Base-by-base conservation (phyloP, 768 basidiomycete genomes). In the Agrocybe praecox region DNA sequence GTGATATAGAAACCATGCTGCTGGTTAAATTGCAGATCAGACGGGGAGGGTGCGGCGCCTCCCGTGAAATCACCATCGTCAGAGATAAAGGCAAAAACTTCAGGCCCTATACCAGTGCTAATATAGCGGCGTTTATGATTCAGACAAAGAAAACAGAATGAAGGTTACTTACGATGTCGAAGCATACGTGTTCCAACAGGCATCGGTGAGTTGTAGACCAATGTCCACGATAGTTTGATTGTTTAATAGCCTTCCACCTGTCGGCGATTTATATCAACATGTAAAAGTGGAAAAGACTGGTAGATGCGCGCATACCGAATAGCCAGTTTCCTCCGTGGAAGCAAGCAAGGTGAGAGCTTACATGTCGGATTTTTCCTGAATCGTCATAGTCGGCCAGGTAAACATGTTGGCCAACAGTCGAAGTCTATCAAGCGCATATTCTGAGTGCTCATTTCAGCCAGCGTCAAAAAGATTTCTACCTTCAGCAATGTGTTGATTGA, bases 101-200 rank as follows among this genome's bases (percentile, higher is more conserved):
- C 90, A 1, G 89, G 89, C 29, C 90, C 90, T 32, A 92, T 90
- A 7, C 87, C 88, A 18, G 88, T 90, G 2, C 89, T 89, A 44
- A 15, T 1, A 9, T 29, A 5, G 6, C 15, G 49, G 52, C 26
- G 50, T 43, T 24, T 49, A 29, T 11, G 40, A 23, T 5, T 23
- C n/a, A n/a, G 21, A 5, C 34, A 17, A n/a, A 10, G 33, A 33
- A 11, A 44, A 5, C 18, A 29, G 9, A 11, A 23, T 14, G 22
- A 50, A 87, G 64, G 29, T 90, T 66, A 58, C 82, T 81, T 11
- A 90, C 89, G 7, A 87, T 85, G 85, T 60, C 10, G 44, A 56
- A 21, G 85, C 81, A 65, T 92, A 92, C 0, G 90, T 90, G 67
- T 92, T 91, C 86, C 89, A 89, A 73, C 90, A 92, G 6, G 80